Evolutionary conservation across 1,139 yeast genomes (phyloP).

Genomic region (Arxiozyma heterogenica): DNA sequence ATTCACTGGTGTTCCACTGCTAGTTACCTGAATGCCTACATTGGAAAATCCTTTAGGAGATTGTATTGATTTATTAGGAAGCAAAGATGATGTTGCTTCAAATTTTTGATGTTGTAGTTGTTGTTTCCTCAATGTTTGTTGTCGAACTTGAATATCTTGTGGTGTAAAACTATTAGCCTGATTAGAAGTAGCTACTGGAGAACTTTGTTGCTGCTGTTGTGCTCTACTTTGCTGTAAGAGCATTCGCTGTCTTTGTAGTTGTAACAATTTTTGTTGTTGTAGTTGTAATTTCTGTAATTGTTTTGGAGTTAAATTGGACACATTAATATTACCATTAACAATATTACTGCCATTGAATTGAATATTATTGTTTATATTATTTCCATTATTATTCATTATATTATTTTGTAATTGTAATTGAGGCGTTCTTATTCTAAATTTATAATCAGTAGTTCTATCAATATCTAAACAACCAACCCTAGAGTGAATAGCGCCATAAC

Average conservation of each 20-base stretch:
- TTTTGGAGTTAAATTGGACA: slow-evolving; percentile 39
- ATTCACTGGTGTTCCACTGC: slow-evolving; percentile 7
- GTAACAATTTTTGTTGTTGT: slow-evolving; percentile 33
- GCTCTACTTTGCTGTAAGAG: slow-evolving; percentile 28
- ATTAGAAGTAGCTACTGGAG: slow-evolving; percentile 32
- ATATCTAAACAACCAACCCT: slow-evolving; percentile 67
- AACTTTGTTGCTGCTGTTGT: slow-evolving; percentile 16
- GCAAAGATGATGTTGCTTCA: slow-evolving; percentile 25
- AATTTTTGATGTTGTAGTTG: slow-evolving; percentile 30
- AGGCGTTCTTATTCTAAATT: slow-evolving; percentile 59
- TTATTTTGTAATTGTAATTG: slow-evolving; percentile 18
- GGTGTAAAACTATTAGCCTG: slow-evolving; percentile 24
- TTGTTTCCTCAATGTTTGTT: slow-evolving; percentile 32
- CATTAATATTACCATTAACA: not conserved
- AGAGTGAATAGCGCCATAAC: slow-evolving; percentile 60
- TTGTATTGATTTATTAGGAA: slow-evolving; percentile 25
- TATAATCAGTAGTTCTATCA: slow-evolving; percentile 48
- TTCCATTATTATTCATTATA: not conserved
- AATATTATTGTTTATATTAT: not conserved
- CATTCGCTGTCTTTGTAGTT: slow-evolving; percentile 26
- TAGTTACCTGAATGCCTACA: not conserved
- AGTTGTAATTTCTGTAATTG: slow-evolving; percentile 28
- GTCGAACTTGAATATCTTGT: slow-evolving; percentile 32
- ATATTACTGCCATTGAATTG: not conserved
- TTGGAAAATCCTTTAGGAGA: slow-evolving; percentile 9